Conservation (phyloP, 177 flowering plant genomes). For the Vitis hybrid region DNA sequence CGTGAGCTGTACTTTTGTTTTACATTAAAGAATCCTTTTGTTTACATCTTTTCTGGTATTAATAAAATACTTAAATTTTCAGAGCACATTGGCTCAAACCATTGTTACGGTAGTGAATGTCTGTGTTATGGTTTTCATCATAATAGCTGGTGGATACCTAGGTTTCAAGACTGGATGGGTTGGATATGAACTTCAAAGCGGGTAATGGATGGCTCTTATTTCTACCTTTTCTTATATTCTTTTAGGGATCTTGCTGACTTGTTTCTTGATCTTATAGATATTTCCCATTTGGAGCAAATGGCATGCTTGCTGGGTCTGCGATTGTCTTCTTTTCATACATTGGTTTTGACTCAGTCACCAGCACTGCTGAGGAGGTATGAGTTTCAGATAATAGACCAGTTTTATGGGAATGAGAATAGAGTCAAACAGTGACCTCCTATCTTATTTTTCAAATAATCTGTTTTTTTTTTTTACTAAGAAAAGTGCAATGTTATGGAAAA, state of each 20-base stretch:
- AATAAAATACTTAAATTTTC: constrained; percentile 7
- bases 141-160: constrained; percentile 82
- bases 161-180: constrained; percentile 90
- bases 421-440: too few species aligned
- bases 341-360: constrained; percentile 12
- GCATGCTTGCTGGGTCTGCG: constrained; percentile 9
- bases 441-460: too few species aligned
- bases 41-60: background rate
- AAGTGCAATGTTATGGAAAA: too few species aligned
- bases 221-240: background rate
- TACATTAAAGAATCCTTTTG: background rate
- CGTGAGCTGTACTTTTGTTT: too few species aligned
- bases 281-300: constrained; percentile 44
- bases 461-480: too few species aligned
- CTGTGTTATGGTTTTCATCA: constrained; percentile 84
- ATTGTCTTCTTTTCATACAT: constrained; percentile 12
- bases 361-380: constrained; percentile 18
- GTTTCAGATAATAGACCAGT: background rate
- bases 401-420: too few species aligned
- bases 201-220: constrained; percentile 38
- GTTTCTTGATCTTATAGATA: constrained; percentile 41
- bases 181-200: constrained; percentile 81
- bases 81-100: constrained; percentile 84
- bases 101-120: constrained; percentile 78
- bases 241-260: background rate